Base-by-base conservation (phyloP, 2,329 filamentous ascomycete genomes). In the Ascomycota sp. region DNA sequence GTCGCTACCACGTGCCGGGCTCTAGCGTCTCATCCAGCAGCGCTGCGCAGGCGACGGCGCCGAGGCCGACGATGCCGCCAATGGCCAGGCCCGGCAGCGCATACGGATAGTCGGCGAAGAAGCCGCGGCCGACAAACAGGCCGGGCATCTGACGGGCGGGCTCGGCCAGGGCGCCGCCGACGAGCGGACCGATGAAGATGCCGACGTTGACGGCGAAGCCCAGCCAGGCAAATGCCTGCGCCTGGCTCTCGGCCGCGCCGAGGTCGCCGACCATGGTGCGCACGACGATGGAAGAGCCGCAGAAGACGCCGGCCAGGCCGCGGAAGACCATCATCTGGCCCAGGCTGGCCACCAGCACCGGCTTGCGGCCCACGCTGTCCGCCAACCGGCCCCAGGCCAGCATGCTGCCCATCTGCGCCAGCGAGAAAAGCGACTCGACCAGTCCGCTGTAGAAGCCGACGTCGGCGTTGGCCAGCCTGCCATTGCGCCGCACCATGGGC, bases 401-500 rank as follows among this genome's bases (percentile, higher is more conserved):
- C 69, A 86, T 80, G 33, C 83, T 64, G n/a, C 67, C 32, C 62
- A 81, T 81, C 49, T 85, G 78, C 0, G 74, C 76, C 5, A 75
- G 53, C 3, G 72, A 78, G 52, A 85, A 86, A 20, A 82, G 52
- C 25, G 68, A 67, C 54, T 75, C 71, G 44, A 86, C 82, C 9
- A 83, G 54, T 2, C 80, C 80, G 33, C 63, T 69, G 56, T 82
- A 86, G 53, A 85, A 86, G 2, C 80, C 80, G 4, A 82, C 69
- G 46, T 82, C 73, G n/a, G 63, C 53, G 27, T 67, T 55, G 2
- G 59, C 47, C 2, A 86, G 51, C 8, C 58, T 43, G 8, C 76
- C 77, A 34, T 72, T 75, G 33, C 65, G 58, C 47, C 67, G 57
- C 23, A 80, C 70, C 79, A 86, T 86, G 43, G 75, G 59, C 42